Conservation (phyloP, 257 asterid species). For the Galeopsis tetrahit region DNA sequence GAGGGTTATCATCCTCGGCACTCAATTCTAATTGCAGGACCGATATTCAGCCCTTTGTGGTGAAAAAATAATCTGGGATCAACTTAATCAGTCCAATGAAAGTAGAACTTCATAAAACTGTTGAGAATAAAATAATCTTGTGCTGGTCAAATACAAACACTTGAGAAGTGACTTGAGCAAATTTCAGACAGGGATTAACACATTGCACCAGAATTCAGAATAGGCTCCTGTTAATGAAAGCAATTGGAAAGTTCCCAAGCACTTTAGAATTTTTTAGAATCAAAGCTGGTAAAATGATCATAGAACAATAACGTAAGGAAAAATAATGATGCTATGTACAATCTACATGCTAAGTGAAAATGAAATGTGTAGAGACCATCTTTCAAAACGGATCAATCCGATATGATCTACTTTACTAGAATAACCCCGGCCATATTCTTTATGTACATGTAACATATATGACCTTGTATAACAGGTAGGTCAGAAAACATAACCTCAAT, state of each 20-base stretch:
- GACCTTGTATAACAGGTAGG: conserved; percentile 24
- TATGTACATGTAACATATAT: conserved; percentile 38
- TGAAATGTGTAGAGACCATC: background rate
- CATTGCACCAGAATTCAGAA: background rate
- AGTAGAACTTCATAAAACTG: conserved; percentile 1
- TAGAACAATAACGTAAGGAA: background rate
- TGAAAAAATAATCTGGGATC: conserved; percentile 4
- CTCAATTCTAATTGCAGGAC: background rate
- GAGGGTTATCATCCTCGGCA: background rate
- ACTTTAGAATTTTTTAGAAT: background rate
- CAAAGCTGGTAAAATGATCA: conserved; percentile 14
- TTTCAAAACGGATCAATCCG: background rate
- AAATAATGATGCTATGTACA: background rate
- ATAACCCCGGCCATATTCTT: conserved; percentile 7
- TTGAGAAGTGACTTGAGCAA: background rate
- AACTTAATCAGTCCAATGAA: background rate
- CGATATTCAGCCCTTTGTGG: background rate
- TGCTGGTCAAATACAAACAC: conserved; percentile 2
- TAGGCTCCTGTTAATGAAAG: background rate
- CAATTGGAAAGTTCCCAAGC: background rate
- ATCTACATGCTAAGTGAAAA: background rate
- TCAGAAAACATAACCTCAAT: conserved; percentile 25
- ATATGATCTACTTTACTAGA: conserved; percentile 13
- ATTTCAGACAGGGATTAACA: background rate
- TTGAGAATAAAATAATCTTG: background rate